Conservation (phyloP, 1,284 basidiomycete genomes). For the Pseudozyma thailandica region DNA sequence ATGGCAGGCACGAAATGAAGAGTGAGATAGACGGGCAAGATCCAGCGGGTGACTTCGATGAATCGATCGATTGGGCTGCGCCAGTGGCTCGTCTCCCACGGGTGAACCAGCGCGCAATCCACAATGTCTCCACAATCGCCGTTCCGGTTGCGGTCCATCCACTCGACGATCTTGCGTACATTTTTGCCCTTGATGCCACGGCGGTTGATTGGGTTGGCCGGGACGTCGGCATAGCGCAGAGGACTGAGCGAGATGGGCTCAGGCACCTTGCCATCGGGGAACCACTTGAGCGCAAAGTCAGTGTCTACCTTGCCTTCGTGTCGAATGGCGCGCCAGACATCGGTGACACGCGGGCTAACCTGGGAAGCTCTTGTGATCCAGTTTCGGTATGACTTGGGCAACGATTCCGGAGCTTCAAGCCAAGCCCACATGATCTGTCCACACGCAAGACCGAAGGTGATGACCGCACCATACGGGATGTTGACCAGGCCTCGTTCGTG, state of each 20-base stretch:
- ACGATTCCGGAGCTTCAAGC: slow-evolving; percentile 71
- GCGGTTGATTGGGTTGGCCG: slow-evolving; percentile 48
- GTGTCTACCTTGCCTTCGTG: slow-evolving; percentile 22
- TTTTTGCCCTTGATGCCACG: slow-evolving; percentile 60
- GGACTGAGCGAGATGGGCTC: slow-evolving; percentile 53
- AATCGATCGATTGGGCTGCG: slow-evolving; percentile 79
- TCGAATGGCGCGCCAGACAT: slow-evolving; percentile 30
- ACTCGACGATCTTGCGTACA: slow-evolving; percentile 53
- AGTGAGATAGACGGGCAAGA: slow-evolving; percentile 80
- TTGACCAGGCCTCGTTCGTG: slow-evolving; percentile 73
- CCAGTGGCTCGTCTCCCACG: slow-evolving; percentile 78
- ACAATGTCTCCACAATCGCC: slow-evolving; percentile 44
- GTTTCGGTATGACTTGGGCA: slow-evolving; percentile 54
- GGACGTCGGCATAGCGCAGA: slow-evolving; percentile 50
- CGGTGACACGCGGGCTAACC: slow-evolving; percentile 41
- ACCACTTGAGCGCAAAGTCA: slow-evolving; percentile 39
- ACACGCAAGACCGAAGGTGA: slow-evolving; percentile 85
- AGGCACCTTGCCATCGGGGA: slow-evolving; percentile 59
- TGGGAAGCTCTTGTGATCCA: slow-evolving; percentile 66
- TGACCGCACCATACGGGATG: slow-evolving; percentile 84
- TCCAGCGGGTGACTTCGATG: slow-evolving; percentile 84
- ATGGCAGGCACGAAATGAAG: slow-evolving; percentile 83
- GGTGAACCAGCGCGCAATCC: slow-evolving; percentile 75
- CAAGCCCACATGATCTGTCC: slow-evolving; percentile 84
- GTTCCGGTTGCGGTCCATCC: slow-evolving; percentile 47